Percentiles rank a stretch among this genome's conserved stretches.
phyloP scores from a whole-genome alignment of 164 flowering plant species.

The Vitis labrusca region DNA sequence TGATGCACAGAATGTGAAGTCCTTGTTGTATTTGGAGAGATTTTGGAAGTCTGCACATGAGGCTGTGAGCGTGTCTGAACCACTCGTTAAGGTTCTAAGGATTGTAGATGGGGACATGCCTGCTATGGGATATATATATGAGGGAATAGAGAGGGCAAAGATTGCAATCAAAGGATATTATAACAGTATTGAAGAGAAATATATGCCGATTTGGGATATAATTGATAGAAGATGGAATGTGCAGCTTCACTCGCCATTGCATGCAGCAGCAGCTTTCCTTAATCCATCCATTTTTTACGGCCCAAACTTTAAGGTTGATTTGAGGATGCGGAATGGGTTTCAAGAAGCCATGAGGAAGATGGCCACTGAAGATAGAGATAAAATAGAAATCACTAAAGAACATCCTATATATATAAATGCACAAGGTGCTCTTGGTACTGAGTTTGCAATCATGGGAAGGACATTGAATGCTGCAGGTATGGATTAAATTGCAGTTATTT shows the following conservation, averaged over 20 bases:
- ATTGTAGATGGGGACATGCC: conserved; percentile 76
- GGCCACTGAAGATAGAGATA: conserved; percentile 52
- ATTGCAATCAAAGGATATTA: conserved; percentile 50
- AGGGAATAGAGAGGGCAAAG: conserved; percentile 72
- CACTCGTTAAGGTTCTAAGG: conserved; percentile 55
- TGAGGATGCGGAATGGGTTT: conserved; percentile 65
- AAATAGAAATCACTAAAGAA: conserved; percentile 58
- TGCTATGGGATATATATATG: conserved; percentile 74
- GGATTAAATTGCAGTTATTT: conserved; percentile 3
- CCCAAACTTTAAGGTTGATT: conserved; percentile 49
- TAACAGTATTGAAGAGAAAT: conserved; percentile 53
- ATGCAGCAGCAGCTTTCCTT: conserved; percentile 66
- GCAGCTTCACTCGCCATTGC: conserved; percentile 55
- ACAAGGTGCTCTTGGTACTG: conserved; percentile 66
- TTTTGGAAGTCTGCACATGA: conserved; percentile 67
- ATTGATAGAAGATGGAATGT: conserved; percentile 67
- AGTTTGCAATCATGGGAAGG: conserved; percentile 69
- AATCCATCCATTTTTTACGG: conserved; percentile 66
- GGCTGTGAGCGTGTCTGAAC: conserved; percentile 57
- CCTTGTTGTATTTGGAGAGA: conserved; percentile 43
- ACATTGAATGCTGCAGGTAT: conserved; percentile 68
- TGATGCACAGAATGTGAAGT: conserved; percentile 50
- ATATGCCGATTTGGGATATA: conserved; percentile 62
- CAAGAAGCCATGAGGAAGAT: conserved; percentile 69
- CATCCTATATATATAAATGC: conserved; percentile 67